Base-by-base conservation (phyloP, 176 grass and related monocot species). In the Puccinellia tenuiflora region DNA sequence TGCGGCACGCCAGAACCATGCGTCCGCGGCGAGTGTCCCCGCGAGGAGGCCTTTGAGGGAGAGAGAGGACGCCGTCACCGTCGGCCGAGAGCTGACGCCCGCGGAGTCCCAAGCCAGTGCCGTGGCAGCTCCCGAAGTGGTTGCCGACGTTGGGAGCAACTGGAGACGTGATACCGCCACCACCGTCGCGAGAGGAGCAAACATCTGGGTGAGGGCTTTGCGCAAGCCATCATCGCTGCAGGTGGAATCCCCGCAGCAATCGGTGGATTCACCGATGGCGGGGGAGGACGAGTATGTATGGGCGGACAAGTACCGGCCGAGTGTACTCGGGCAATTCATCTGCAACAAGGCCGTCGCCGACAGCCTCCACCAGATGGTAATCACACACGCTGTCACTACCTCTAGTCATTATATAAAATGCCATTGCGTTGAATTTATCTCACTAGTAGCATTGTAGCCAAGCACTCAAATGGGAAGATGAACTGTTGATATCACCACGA, bases 21-120 rank as follows among this genome's bases (percentile, higher is more conserved):
- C 68, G 46, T 33, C 28, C 52, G 26, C 56, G 28, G 25, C 8
- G 71, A 56, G 45, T 77, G 63, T 70, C 62, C 34, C 80, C 26
- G 65, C 57, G 72, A 74, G 61, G 86, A 91, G 80, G 83, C 85
- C 92, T 80, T 91, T 79, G 92, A 89, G 86, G 92, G 89, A 89
- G 86, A 91, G 70, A 78, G 89, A 59, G 78, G 59, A 76, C 37
- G 56, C 55, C 50, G 77, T 71, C 62, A 48, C 72, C 28, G 9
- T n/a, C 17, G 20, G 17, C 18, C 26, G 18, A 45, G 39, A 42
- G 38, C 67, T 17, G 24, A 55, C 85, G 68, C 54, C 28, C 5
- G 52, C 77, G 26, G 82, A 10, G 29, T 40, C 72, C 56, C 22
- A 82, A 84, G 18, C 57, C 25, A 33, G 31, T 46, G 76, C 76